Percentiles rank a stretch among this genome's conserved stretches.
These are phyloP conservation scores for Crataegus laevigata DNA, from an alignment of 306 rosid genomes.

Conservation along the genomic window DNA sequence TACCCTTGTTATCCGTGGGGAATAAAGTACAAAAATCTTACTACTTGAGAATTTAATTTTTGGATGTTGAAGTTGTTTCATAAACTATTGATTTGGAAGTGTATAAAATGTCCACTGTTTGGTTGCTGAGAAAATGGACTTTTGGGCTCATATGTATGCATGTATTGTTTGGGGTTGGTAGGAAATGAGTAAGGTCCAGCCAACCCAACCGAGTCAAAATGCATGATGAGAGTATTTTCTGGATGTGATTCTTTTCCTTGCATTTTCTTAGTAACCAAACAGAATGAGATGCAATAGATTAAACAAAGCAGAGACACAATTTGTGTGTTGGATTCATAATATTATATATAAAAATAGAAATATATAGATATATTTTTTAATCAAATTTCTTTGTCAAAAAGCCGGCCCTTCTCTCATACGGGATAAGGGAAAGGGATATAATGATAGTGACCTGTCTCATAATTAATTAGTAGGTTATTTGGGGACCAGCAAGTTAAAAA, in stretches of 20 bases:
- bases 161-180: neutral
- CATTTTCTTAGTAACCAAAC: conserved; percentile 1
- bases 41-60: neutral
- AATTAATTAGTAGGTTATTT: neutral
- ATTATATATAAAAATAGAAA: too few species aligned
- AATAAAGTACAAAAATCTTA: neutral
- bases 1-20: too few species aligned
- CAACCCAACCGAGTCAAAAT: neutral
- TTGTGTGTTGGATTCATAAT: neutral
- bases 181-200: neutral
- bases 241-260: neutral
- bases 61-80: neutral
- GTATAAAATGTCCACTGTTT: neutral
- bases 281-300: too few species aligned
- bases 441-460: neutral
- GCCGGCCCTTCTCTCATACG: neutral
- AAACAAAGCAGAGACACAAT: too few species aligned
- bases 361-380: too few species aligned
- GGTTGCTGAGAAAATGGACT: neutral
- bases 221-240: neutral
- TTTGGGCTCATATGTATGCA: neutral
- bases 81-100: neutral
- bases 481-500: neutral
- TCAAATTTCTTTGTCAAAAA: too few species aligned
- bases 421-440: neutral